Base-by-base conservation (phyloP, 108 stramenopile species). In the Cyclotella distinguenda region DNA sequence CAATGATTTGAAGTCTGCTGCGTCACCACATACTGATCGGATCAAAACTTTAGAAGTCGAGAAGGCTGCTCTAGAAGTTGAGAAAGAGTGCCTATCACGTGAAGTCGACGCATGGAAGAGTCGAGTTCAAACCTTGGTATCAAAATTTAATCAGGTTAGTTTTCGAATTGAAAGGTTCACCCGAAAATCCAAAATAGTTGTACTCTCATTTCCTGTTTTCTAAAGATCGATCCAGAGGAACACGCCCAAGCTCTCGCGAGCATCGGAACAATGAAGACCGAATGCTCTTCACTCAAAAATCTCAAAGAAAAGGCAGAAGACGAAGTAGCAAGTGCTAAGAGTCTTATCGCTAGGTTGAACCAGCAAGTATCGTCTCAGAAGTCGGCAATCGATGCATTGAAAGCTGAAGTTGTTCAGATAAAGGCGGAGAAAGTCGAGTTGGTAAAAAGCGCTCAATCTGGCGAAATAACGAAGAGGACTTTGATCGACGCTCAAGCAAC, bases 61-160 rank as follows among this genome's bases (percentile, higher is more conserved):
- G 36, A 83, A 81, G 58, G 84, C 84, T 32, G 78, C 82, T 18
- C 64, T 91, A 30, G 70, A 77, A 44, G 84, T 88, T 21, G 90
- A 95, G 52, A 88, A 85, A 62, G 86, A 77, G n/a, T 88, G 89
- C 57, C 69, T 95, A n/a, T 64, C 45, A 5, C 81, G 85, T 4
- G 94, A 95, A 60, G 63, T 93, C 9, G 84, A 84, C 8, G 80
- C 84, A 22, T 95, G 94, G 94, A 95, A 93, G 75, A 68, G 64
- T 4, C 62, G 94, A 42, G 94, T 95, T 5, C 76, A 91, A 22
- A 87, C 81, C 68, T 49, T 95, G 27, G 88, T 92, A 34, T 86
- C 84, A 9, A 86, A 84, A 44, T 95, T 91, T 81, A 91, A 95
- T 59, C 91, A 92, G 78, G 76, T 71, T 45, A 36, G 46, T 9